phyloP scores from a whole-genome alignment of 306 rosid species.

The Pyrus bretschneideri region DNA sequence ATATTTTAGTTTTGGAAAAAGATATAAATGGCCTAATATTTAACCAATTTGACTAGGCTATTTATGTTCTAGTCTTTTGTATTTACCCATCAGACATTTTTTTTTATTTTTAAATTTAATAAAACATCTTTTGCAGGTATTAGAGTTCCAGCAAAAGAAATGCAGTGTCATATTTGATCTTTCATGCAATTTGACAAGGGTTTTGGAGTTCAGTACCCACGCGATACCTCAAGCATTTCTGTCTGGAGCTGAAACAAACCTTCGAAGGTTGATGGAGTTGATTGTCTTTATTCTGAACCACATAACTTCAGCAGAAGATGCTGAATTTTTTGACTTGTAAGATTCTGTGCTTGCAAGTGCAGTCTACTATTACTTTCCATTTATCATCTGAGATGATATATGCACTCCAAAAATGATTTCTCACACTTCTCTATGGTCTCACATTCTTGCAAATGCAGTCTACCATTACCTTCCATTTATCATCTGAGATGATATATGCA shows the following conservation, averaged over 20 bases:
- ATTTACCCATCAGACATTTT: not conserved
- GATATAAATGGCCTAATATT: not conserved
- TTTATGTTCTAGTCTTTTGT: not conserved
- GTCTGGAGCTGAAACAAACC: conserved; percentile 79
- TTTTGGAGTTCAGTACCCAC: conserved; percentile 76
- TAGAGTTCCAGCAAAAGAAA: conserved; percentile 93
- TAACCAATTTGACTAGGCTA: not conserved
- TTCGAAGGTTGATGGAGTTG: conserved; percentile 85
- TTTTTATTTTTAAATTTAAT: conserved; percentile 5
- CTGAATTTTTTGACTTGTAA: conserved; percentile 89
- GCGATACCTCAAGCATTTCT: conserved; percentile 90
- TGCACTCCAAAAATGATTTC: too few species aligned
- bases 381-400: too few species aligned
- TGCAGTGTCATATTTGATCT: conserved; percentile 91
- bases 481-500: too few species aligned
- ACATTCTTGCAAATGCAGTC: too few species aligned
- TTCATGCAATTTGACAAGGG: conserved; percentile 90
- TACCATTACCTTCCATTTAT: too few species aligned
- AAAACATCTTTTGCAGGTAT: conserved; percentile 52
- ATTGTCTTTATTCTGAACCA: conserved; percentile 81
- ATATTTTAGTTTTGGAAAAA: not conserved
- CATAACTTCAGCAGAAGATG: conserved; percentile 71
- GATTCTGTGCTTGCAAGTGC: conserved; percentile 25
- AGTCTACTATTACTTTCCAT: not conserved
- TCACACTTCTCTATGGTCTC: too few species aligned